Evolutionary conservation across 345 rosid species (phyloP), one percentile per base, ranked within the genome.

Genomic region (Euclidium syriacum): DNA sequence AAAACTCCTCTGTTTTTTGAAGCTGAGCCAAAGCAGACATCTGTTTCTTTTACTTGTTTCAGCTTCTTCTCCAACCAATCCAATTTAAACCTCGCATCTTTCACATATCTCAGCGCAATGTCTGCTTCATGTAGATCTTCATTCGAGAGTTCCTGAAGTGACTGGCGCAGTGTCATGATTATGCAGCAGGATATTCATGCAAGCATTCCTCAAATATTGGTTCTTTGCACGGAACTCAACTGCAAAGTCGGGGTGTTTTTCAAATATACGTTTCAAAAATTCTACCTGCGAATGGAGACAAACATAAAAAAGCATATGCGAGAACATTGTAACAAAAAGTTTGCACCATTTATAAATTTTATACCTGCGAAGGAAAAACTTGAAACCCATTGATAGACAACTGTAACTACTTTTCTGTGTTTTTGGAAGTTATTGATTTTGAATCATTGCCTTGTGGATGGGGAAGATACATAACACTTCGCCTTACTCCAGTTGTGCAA

Each of bases 391-490:
- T 77, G 41, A 89, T 89, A 62, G 79, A 86, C 61, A 71, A 78
- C 52, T 82, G 67, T 61, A 81, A 83, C 52, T 73, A 79, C 68
- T 59, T 90, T 74, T 85, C 84, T 11, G 65, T 90, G 73, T 83
- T 79, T 69, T 59, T 90, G 50, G 83, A 80, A 49, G 90, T 80
- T 66, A 85, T 80, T 0, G 87, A 83, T 73, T 71, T 78, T 17
- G 24, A 77, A 10, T 56, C 84, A 12, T 52, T 87, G 77, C 83
- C 96, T 2, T 76, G 74, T 65, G 91, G 89, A 61, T 90, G 97
- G 97, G 81, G 86, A 68, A 78, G 86, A 81, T 79, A 73, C 25
- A 86, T 88, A 0, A 91, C 77, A 36, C 80, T 90, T 53, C 80
- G 80, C 65, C 63, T 87, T 72, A 75, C 82, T 7, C 73, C 85